Percentiles rank a stretch among this genome's conserved stretches.
Evolutionary conservation across 441 rosid genomes (phyloP).

Genomic region (Hura crepitans): DNA sequence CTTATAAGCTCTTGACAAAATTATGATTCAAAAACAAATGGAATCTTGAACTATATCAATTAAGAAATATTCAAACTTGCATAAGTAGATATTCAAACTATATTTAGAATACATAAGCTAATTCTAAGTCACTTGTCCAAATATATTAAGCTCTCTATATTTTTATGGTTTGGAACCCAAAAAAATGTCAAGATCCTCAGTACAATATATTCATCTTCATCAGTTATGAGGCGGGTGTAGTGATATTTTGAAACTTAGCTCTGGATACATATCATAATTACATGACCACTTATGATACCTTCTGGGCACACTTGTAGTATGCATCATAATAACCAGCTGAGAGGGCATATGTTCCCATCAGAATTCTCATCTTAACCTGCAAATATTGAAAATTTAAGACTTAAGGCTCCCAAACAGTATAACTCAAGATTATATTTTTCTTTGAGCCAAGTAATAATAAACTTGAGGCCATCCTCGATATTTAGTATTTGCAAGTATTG

Average conservation of each 20-base stretch:
- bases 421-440: constrained; percentile 4
- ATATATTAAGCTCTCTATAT: constrained; percentile 9
- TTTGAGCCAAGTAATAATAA: constrained; percentile 10
- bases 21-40: background rate
- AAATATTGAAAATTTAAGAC: constrained; percentile 7
- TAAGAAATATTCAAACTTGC: background rate
- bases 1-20: constrained; percentile 4
- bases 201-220: constrained; percentile 18
- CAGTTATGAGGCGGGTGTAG: background rate
- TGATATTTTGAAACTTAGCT: background rate
- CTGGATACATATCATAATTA: background rate
- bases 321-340: constrained; percentile 96
- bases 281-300: constrained; percentile 36
- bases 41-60: background rate
- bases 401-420: background rate
- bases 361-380: constrained; percentile 91
- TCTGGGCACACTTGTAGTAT: constrained; percentile 91
- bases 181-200: constrained; percentile 2
- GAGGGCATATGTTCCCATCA: constrained; percentile 96
- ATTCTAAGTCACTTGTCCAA: background rate
- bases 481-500: background rate
- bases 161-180: background rate
- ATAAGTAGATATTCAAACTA: background rate
- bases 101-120: background rate
- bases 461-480: background rate